Base-by-base conservation (phyloP, 768 basidiomycete genomes). In the Mycena amicta region DNA sequence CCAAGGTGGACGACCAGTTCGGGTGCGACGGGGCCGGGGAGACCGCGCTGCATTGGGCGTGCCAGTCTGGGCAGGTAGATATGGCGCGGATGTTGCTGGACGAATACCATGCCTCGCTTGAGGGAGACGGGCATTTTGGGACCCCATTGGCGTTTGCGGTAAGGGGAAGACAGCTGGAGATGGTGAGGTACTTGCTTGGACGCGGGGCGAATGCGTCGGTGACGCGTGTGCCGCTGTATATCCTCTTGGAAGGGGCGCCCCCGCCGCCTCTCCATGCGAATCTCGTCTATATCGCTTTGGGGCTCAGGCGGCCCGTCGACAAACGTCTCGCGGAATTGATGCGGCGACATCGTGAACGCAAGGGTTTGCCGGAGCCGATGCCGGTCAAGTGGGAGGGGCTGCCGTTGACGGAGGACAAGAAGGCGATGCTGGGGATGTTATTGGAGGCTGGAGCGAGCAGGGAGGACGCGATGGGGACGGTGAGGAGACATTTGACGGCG, bases 401-500 rank as follows among this genome's bases (percentile, higher is more conserved):
- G 8, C 55, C 55, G 39, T 37, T 61, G 12, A 23, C 12, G 22
- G 52, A 51, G 12, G 47, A 22, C 0, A 23, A 23, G 40, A 61
- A 54, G 47, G 15, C 22, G 47, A n/a, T 56, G 1, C 53, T 57
- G 55, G 56, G 55, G n/a, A 28, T 54, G 3, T 22, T 61, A 1
- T 8, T 57, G 37, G 47, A 46, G 40, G 23, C 53, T 13, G 55
- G 60, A 4, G 60, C 60, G 11, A 49, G 52, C 18, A 53, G 39
- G n/a, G 60, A 53, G 1, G 16, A 11, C 1, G n/a, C 45, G 5
- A 22, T 61, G 55, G 28, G 13, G 22, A 68, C 62, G 5, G 68
- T 65, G 63, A 72, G 68, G 50, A 73, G 67, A 25, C 67, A 71
- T 63, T 66, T 71, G 51, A 72, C 66, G 5, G 71, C 71, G 52